These are phyloP conservation scores for Lactarius vividus DNA, from an alignment of 768 basidiomycete genomes.

Conservation along the genomic window DNA sequence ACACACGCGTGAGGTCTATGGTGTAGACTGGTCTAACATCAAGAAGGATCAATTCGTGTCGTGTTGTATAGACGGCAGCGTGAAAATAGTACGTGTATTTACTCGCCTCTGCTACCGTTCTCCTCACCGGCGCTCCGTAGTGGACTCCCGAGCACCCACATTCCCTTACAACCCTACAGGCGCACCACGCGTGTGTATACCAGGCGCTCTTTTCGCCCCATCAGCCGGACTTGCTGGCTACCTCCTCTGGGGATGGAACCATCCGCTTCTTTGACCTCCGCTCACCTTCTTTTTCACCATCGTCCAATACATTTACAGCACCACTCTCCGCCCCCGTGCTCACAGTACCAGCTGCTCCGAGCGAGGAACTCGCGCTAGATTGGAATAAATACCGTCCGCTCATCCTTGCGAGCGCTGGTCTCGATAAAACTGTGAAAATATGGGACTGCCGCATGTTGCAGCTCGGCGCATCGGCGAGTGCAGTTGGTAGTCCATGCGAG, in stretches of 20 bases:
- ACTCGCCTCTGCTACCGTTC: not conserved
- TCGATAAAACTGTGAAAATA: conserved; percentile 71
- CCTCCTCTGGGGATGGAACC: conserved; percentile 86
- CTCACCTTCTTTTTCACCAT: conserved; percentile 53
- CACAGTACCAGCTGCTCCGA: conserved; percentile 73
- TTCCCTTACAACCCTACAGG: conserved; percentile 78
- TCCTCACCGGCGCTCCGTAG: conserved; percentile 40
- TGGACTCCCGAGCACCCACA: conserved; percentile 83
- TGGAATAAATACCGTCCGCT: conserved; percentile 93
- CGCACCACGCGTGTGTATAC: conserved; percentile 84
- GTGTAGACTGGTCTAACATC: conserved; percentile 94
- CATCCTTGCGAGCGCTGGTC: conserved; percentile 72
- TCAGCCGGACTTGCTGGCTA: conserved; percentile 73
- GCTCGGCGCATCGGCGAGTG: conserved; percentile 39
- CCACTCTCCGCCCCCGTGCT: conserved; percentile 69
- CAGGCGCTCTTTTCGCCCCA: conserved; percentile 92
- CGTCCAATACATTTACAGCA: conserved; percentile 55
- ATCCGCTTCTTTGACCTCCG: conserved; percentile 81
- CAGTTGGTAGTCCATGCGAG: conserved; percentile 73
- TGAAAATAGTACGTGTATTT: conserved; percentile 69
- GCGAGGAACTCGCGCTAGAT: conserved; percentile 78
- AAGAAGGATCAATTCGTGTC: conserved; percentile 86
- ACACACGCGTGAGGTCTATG: conserved; percentile 89
- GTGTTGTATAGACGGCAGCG: conserved; percentile 87
- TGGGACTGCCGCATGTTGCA: conserved; percentile 91